Evolutionary conservation across 2,329 filamentous ascomycete species (phyloP).

Genomic region (Diaporthe aspalathi): DNA sequence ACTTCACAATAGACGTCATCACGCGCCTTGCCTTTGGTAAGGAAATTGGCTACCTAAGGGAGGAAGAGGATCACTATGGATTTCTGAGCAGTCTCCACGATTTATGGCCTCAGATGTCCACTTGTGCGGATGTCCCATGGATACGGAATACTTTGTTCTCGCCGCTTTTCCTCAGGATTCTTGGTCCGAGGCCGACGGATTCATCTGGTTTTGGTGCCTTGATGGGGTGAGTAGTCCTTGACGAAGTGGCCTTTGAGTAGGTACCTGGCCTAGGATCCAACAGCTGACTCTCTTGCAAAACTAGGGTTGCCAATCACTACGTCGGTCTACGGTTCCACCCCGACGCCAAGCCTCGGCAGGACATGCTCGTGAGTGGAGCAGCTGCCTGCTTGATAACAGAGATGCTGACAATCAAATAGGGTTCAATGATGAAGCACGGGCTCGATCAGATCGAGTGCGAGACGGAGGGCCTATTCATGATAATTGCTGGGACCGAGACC

Average conservation of each 20-base stretch:
- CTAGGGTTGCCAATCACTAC: constrained; percentile 1
- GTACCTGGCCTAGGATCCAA: neutral
- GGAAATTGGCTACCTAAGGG: neutral
- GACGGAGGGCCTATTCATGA: neutral
- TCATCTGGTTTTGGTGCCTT: neutral
- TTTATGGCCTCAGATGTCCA: neutral
- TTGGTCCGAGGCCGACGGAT: neutral
- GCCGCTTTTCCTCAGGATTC: neutral
- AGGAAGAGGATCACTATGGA: too few relatives aligned
- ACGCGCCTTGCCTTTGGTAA: neutral
- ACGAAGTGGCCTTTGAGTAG: too few relatives aligned
- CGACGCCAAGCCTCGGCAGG: neutral
- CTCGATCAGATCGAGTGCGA: too few relatives aligned
- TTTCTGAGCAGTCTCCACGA: too few relatives aligned
- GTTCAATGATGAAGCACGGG: neutral
- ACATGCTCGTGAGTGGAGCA: constrained; percentile 8
- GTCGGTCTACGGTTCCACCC: neutral
- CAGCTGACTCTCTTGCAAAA: neutral
- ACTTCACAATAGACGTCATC: constrained; percentile 2
- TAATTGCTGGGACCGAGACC: neutral
- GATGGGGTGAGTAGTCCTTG: constrained; percentile 11
- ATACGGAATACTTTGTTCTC: neutral
- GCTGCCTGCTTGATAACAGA: too few relatives aligned
- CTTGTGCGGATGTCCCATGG: neutral
- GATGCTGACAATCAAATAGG: neutral